These are phyloP conservation scores for Ceratocystis destructans DNA, from an alignment of 2,329 filamentous ascomycete species.

Conservation along the genomic window DNA sequence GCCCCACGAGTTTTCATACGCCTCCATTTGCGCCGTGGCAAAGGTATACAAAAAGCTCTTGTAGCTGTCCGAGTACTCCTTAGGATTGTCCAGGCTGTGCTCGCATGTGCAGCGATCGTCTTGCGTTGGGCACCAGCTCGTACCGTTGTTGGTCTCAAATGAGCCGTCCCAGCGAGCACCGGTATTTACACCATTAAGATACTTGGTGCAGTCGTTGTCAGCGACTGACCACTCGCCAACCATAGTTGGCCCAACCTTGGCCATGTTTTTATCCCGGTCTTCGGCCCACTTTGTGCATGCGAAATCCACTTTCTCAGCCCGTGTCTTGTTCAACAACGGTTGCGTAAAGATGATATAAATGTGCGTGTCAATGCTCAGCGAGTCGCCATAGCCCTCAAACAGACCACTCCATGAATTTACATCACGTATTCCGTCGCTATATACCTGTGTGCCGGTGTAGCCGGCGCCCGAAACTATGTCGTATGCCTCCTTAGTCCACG, in stretches of 20 bases:
- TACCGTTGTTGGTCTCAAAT: conserved; percentile 40
- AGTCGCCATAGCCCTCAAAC: conserved; percentile 41
- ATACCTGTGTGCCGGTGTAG: conserved; percentile 45
- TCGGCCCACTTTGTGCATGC: conserved; percentile 54
- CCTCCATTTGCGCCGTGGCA: conserved; percentile 61
- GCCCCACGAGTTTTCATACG: conserved; percentile 58
- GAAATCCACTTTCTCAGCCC: conserved; percentile 53
- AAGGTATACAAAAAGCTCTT: conserved; percentile 57
- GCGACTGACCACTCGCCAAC: conserved; percentile 68
- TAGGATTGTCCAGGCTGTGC: conserved; percentile 33
- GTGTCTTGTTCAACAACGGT: conserved; percentile 49
- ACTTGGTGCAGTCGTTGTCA: conserved; percentile 47
- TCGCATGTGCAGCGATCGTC: conserved; percentile 46
- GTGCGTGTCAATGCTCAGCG: conserved; percentile 61
- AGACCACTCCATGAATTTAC: conserved; percentile 58
- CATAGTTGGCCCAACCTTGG: conserved; percentile 53
- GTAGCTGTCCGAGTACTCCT: conserved; percentile 33
- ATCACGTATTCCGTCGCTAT: conserved; percentile 62
- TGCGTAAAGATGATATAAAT: conserved; percentile 69
- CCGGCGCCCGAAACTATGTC: conserved; percentile 44
- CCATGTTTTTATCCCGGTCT: conserved; percentile 36
- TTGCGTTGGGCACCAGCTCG: conserved; percentile 44
- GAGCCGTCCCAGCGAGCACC: conserved; percentile 63
- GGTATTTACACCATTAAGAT: conserved; percentile 56
- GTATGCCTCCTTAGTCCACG: conserved; percentile 46